Evolutionary conservation across 805 yeast genomes (phyloP).

Genomic region (Candida vartiovaarae): DNA sequence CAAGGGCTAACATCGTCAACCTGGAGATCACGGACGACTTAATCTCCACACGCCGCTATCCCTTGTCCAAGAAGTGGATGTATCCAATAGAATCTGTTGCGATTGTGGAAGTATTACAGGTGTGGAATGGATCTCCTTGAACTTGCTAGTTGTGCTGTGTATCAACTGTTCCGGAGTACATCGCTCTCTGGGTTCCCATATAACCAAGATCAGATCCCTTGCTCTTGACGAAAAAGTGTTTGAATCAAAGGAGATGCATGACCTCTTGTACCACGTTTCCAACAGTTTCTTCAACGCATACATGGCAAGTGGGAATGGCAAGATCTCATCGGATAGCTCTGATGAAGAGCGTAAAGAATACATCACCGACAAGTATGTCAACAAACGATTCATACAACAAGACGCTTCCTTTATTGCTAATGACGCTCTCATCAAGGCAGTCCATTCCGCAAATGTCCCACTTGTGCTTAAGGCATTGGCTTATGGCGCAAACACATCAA

Average conservation of each 20-base stretch:
- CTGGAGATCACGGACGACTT: background rate
- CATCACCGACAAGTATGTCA: conserved; percentile 59
- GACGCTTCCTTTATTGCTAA: conserved; percentile 19
- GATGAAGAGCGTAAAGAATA: conserved; percentile 47
- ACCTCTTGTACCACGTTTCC: conserved; percentile 47
- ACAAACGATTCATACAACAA: conserved; percentile 35
- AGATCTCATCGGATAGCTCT: conserved; percentile 29
- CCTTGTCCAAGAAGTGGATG: conserved; percentile 28
- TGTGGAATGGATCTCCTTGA: conserved; percentile 87
- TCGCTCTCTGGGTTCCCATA: conserved; percentile 75
- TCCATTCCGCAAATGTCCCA: conserved; percentile 41
- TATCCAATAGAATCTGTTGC: conserved; percentile 62
- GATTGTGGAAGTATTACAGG: conserved; percentile 64
- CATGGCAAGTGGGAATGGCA: conserved; percentile 41
- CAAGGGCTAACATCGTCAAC: background rate
- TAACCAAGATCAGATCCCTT: conserved; percentile 71
- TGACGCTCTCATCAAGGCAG: conserved; percentile 41
- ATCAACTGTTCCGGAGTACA: conserved; percentile 87
- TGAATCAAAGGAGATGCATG: conserved; percentile 51
- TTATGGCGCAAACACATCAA: conserved; percentile 41
- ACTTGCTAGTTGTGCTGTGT: conserved; percentile 65
- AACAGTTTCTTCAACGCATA: conserved; percentile 52
- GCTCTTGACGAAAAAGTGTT: conserved; percentile 56
- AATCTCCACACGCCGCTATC: conserved; percentile 4
- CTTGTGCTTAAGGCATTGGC: conserved; percentile 37